Percentiles rank a stretch among this genome's conserved stretches.
Conservation (phyloP, 768 basidiomycete species). For the Flagelloscypha sp. region DNA sequence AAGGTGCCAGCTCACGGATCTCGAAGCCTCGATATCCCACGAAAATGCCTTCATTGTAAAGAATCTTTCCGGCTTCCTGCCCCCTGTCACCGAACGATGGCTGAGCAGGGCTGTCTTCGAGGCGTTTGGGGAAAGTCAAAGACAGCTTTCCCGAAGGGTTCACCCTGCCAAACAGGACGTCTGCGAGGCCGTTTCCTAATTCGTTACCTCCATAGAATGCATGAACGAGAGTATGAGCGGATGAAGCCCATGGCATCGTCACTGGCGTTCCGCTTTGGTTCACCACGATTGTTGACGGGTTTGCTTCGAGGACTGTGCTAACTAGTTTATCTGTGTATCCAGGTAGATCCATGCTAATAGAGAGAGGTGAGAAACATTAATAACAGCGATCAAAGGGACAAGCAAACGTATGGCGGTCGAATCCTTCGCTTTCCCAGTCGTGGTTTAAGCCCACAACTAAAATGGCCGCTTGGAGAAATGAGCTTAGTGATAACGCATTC, state of each 20-base stretch:
- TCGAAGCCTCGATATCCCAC: conserved; percentile 49
- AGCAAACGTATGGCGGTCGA: conserved; percentile 33
- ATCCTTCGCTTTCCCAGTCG: conserved; percentile 56
- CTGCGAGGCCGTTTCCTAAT: conserved; percentile 47
- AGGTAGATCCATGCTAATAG: too few relatives aligned
- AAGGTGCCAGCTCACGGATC: conserved; percentile 31
- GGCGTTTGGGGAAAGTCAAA: conserved; percentile 44
- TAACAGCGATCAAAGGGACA: not conserved
- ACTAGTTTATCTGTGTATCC: conserved; percentile 46
- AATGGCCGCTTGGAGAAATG: conserved; percentile 26
- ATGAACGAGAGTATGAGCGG: conserved; percentile 23
- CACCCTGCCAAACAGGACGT: conserved; percentile 51
- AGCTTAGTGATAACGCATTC: not conserved
- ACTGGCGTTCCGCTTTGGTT: conserved; percentile 50
- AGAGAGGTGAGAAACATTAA: conserved; percentile 9
- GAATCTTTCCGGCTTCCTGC: conserved; percentile 34
- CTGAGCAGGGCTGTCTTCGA: conserved; percentile 46
- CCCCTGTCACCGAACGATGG: conserved; percentile 35
- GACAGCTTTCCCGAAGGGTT: conserved; percentile 53
- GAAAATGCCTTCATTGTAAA: conserved; percentile 44
- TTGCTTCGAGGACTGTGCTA: conserved; percentile 36
- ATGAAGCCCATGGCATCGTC: conserved; percentile 46
- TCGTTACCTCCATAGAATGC: conserved; percentile 51
- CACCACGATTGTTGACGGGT: conserved; percentile 47
- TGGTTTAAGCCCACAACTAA: conserved; percentile 49